phyloP scores from a whole-genome alignment of 176 grass and related monocot species.

The Tuctoria greenei region DNA sequence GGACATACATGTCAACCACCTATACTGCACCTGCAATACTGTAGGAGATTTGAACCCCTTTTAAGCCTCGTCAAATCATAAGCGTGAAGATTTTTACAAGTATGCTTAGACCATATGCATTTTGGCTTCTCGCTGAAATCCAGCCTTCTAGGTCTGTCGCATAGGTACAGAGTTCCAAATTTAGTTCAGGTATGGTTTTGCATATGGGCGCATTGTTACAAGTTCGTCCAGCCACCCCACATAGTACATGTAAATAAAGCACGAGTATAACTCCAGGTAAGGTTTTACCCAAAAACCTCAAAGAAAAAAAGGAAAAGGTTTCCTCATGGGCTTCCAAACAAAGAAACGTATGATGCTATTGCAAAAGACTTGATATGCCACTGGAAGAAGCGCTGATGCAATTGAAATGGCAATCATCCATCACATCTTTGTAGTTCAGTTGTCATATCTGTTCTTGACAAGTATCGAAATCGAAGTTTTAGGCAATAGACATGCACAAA shows the following conservation, averaged over 20 bases:
- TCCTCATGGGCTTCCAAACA: constrained; percentile 27
- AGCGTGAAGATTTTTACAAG: constrained; percentile 6
- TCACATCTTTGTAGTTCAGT: constrained; percentile 33
- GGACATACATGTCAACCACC: no score
- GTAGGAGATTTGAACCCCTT: no score
- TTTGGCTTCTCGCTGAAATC: not conserved
- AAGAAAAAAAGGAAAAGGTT: constrained; percentile 1
- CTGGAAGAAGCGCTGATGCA: not conserved
- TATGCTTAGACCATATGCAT: not conserved
- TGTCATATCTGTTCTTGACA: constrained; percentile 28
- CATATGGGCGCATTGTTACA: constrained; percentile 27
- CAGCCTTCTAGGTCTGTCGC: not conserved
- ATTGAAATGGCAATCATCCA: constrained; percentile 31
- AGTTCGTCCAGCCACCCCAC: constrained; percentile 31
- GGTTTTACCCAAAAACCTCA: constrained; percentile 35
- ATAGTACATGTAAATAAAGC: constrained; percentile 35
- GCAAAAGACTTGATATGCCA: constrained; percentile 23
- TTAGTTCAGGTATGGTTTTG: constrained; percentile 35
- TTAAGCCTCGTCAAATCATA: not conserved
- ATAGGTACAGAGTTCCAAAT: constrained; percentile 24
- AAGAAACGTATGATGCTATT: constrained; percentile 33
- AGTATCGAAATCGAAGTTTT: constrained; percentile 24
- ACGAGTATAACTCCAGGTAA: constrained; percentile 37
- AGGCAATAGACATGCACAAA: constrained; percentile 24
- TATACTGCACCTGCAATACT: no score